Conservation (phyloP, 805 yeast genomes). For the Wickerhamomyces pijperi region DNA sequence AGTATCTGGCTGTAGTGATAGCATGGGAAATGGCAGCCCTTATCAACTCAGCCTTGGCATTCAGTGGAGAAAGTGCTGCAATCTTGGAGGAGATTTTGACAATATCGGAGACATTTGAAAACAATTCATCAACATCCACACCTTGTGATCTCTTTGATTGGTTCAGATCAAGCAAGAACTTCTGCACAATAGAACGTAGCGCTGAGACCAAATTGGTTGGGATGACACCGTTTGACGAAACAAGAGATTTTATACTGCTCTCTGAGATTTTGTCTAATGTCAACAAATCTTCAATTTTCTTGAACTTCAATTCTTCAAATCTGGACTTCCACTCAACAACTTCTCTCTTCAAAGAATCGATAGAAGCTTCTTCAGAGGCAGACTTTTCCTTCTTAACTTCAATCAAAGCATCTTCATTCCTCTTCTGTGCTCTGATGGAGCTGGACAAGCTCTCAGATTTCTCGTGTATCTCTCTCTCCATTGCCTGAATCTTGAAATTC, state of each 20-base stretch:
- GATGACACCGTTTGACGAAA: conserved; percentile 32
- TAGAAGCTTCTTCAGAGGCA: conserved; percentile 17
- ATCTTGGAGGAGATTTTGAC: conserved; percentile 26
- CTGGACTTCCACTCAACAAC: conserved; percentile 38
- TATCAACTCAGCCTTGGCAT: conserved; percentile 35
- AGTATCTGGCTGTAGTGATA: conserved; percentile 69
- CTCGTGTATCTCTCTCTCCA: conserved; percentile 11
- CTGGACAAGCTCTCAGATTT: conserved; percentile 5
- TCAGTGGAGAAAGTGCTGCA: conserved; percentile 18
- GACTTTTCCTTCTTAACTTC: neutral
- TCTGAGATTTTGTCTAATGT: conserved; percentile 13
- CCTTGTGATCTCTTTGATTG: conserved; percentile 10
- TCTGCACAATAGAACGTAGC: conserved; percentile 38
- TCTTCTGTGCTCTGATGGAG: neutral
- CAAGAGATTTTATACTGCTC: conserved; percentile 20
- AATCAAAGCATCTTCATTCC: conserved; percentile 1
- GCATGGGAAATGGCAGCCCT: conserved; percentile 64
- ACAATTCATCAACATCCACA: conserved; percentile 25
- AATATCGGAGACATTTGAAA: conserved; percentile 39
- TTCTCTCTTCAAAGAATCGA: conserved; percentile 25
- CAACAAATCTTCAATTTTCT: conserved; percentile 19
- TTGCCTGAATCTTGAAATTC: conserved; percentile 8
- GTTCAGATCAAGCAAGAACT: conserved; percentile 26
- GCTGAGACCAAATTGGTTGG: conserved; percentile 32
- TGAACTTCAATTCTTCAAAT: conserved; percentile 34